These are phyloP conservation scores for Panicum hallii DNA, from an alignment of 202 grass and related monocot genomes.

Conservation along the genomic window DNA sequence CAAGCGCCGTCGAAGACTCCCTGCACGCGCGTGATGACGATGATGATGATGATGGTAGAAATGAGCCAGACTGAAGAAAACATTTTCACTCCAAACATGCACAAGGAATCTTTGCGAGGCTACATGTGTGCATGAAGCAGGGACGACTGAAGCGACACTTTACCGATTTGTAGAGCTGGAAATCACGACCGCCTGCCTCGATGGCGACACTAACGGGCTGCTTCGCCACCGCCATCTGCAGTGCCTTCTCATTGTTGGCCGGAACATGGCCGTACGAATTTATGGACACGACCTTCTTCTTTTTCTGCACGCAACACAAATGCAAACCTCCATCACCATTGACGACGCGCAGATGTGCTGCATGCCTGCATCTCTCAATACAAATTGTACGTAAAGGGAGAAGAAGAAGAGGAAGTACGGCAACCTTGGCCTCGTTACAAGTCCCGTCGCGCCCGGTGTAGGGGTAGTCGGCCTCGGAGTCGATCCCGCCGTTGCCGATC, in stretches of 20 bases:
- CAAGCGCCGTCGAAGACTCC: constrained; percentile 71
- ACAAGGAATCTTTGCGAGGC: too few relatives aligned
- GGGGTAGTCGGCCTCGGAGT: constrained; percentile 9
- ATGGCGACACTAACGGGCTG: constrained; percentile 58
- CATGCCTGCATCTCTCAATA: too few relatives aligned
- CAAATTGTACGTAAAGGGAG: too few relatives aligned
- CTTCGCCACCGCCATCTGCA: background rate
- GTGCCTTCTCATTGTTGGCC: background rate
- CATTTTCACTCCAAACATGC: too few relatives aligned
- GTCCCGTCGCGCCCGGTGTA: background rate
- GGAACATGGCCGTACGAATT: background rate
- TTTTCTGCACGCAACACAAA: background rate
- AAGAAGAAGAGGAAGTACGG: too few relatives aligned
- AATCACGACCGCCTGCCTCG: constrained; percentile 33
- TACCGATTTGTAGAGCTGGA: constrained; percentile 72
- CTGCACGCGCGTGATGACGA: constrained; percentile 7
- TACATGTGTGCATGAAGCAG: too few relatives aligned
- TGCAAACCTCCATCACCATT: background rate
- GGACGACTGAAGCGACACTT: too few relatives aligned
- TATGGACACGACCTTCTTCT: background rate
- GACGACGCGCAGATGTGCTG: too few relatives aligned
- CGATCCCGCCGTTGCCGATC: constrained; percentile 11
- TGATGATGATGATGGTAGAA: too few relatives aligned
- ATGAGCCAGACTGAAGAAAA: too few relatives aligned
- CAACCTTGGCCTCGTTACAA: background rate